phyloP scores from a whole-genome alignment of 345 rosid species.

The Dipteronia dyeriana region DNA sequence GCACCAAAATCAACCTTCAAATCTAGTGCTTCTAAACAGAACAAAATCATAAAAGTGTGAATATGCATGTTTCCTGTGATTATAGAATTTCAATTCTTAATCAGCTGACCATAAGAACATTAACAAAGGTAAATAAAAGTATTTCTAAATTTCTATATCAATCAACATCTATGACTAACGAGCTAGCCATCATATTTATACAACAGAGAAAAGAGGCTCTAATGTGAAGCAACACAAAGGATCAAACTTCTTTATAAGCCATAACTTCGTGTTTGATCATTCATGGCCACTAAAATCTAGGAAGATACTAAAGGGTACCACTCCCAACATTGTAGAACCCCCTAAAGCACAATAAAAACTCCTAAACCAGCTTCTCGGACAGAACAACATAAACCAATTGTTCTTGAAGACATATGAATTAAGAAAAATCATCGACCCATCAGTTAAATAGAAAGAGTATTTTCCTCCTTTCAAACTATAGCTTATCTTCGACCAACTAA shows the following conservation, averaged over 20 bases:
- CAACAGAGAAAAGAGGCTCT: background rate
- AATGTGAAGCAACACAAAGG: background rate
- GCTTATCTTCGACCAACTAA: background rate
- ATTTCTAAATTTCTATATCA: background rate
- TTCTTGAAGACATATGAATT: background rate
- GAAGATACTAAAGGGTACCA: background rate
- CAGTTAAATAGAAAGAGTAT: background rate
- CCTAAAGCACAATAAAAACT: background rate
- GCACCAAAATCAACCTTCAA: constrained; percentile 22
- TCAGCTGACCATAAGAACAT: background rate
- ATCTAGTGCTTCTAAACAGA: constrained; percentile 8
- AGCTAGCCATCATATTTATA: background rate
- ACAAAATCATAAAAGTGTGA: background rate
- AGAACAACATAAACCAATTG: background rate
- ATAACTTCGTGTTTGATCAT: background rate
- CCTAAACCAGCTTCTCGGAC: background rate
- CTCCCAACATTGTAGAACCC: background rate
- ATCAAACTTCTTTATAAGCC: background rate
- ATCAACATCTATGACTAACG: background rate
- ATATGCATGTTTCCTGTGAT: background rate
- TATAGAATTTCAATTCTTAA: background rate
- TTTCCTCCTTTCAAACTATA: background rate
- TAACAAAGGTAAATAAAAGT: no score
- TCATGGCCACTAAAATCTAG: background rate
- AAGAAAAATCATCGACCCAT: background rate